phyloP scores from a whole-genome alignment of 2,329 filamentous ascomycete genomes.

The Escovopsis weberi region DNA sequence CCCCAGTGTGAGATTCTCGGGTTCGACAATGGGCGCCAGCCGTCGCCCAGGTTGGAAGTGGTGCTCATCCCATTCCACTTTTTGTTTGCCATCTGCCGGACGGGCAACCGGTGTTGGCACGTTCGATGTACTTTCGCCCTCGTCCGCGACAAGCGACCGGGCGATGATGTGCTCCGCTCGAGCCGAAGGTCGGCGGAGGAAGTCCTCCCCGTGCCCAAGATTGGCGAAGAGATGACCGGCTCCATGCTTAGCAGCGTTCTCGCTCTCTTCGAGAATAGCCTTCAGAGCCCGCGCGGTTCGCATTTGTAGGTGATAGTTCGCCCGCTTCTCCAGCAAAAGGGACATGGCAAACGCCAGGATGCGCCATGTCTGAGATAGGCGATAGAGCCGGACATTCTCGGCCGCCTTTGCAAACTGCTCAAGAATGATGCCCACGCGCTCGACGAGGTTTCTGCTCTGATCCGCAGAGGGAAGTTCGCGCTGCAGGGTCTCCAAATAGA shows the following conservation, averaged over 20 bases:
- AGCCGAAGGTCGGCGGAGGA: constrained; percentile 19
- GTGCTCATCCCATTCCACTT: constrained; percentile 9
- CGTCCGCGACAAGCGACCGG: constrained; percentile 36
- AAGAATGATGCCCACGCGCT: constrained; percentile 35
- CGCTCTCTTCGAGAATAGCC: constrained; percentile 16
- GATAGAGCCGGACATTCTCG: constrained; percentile 40
- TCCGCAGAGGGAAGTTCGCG: constrained; percentile 29
- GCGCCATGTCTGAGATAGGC: constrained; percentile 50
- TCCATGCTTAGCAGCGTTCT: constrained; percentile 13
- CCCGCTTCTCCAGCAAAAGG: constrained; percentile 38
- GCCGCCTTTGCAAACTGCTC: constrained; percentile 44
- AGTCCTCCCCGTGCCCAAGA: constrained; percentile 21
- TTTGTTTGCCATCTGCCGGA: constrained; percentile 28
- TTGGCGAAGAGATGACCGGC: constrained; percentile 12
- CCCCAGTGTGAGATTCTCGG: constrained; percentile 35
- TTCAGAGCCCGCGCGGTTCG: constrained; percentile 28
- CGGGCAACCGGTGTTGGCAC: constrained; percentile 44
- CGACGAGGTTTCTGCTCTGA: constrained; percentile 24
- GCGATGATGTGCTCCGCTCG: constrained; percentile 18
- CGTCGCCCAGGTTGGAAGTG: constrained; percentile 21
- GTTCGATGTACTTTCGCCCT: constrained; percentile 49
- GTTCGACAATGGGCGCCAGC: constrained; percentile 34
- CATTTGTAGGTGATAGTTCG: constrained; percentile 40
- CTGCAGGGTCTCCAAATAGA: constrained; percentile 42
- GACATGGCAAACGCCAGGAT: constrained; percentile 42